Percentiles rank a stretch among this genome's conserved stretches.
Evolutionary conservation across 2,329 filamentous ascomycete species (phyloP).

Genomic region (Trichoderma sp.): DNA sequence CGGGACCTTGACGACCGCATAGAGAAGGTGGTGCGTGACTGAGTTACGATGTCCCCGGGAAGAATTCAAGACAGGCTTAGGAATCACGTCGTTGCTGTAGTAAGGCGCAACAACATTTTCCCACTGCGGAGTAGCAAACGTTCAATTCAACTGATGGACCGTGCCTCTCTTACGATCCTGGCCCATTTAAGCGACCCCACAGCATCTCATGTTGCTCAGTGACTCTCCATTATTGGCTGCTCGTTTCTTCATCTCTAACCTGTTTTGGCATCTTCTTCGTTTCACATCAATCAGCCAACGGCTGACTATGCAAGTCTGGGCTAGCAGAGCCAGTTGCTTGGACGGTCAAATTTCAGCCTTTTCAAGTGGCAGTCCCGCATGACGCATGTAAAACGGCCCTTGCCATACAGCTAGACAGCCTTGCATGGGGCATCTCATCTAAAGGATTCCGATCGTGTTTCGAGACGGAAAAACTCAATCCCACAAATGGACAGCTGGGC

Average conservation of each 20-base stretch:
- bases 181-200: constrained; percentile 10
- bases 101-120: background rate
- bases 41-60: background rate
- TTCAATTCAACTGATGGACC: constrained; percentile 7
- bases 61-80: background rate
- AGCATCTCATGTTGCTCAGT: background rate
- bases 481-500: constrained; percentile 18
- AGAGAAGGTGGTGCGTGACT: constrained; percentile 1
- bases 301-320: background rate
- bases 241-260: constrained; percentile 1
- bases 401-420: background rate
- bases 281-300: constrained; percentile 1
- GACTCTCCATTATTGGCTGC: constrained; percentile 2
- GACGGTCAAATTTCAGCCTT: background rate
- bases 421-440: constrained; percentile 1
- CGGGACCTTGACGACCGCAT: background rate
- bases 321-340: background rate
- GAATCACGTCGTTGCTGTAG: background rate
- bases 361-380: background rate
- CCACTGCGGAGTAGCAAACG: background rate
- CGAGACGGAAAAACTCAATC: constrained; percentile 24
- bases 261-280: background rate
- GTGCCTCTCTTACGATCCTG: constrained; percentile 1
- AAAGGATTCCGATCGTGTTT: background rate
- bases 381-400: background rate